Percentiles rank a stretch among this genome's conserved stretches.
phyloP scores from a whole-genome alignment of 1,284 basidiomycete species.

The Ustilago cynodontis region DNA sequence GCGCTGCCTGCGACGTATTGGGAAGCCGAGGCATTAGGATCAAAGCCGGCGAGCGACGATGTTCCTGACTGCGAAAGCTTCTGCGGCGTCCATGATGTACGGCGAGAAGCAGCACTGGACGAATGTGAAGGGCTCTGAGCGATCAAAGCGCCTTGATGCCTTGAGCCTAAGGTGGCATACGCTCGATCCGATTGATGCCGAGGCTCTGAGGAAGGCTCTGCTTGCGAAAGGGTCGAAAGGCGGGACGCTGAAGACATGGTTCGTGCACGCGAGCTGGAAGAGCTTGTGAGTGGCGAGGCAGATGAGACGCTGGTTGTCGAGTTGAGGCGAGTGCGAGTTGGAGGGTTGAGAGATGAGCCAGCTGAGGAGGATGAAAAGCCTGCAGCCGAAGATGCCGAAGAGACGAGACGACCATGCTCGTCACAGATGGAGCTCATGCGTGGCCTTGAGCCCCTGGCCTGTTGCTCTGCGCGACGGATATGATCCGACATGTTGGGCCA shows the following conservation, averaged over 20 bases:
- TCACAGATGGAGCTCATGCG: conserved; percentile 34
- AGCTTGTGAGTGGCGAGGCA: conserved; percentile 17
- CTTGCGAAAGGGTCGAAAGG: conserved; percentile 10
- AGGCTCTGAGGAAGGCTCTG: conserved; percentile 12
- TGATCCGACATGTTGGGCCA: conserved; percentile 30
- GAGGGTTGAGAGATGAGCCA: conserved; percentile 9
- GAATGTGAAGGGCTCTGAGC: conserved; percentile 13
- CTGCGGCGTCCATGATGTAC: conserved; percentile 40
- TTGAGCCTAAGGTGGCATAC: conserved; percentile 29
- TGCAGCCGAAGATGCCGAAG: conserved; percentile 19
- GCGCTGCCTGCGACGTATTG: not conserved
- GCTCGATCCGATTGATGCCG: conserved; percentile 17
- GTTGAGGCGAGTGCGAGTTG: conserved; percentile 30
- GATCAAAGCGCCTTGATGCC: conserved; percentile 10
- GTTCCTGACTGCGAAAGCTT: conserved; percentile 18
- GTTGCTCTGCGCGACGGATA: conserved; percentile 20
- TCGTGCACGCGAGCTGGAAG: conserved; percentile 21
- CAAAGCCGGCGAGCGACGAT: conserved; percentile 27
- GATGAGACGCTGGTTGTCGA: conserved; percentile 29
- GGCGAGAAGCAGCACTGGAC: conserved; percentile 19
- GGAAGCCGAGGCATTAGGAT: conserved; percentile 18
- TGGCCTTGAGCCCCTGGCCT: conserved; percentile 22
- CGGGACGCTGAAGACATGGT: conserved; percentile 40
- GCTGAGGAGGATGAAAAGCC: conserved; percentile 13
- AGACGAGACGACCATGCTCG: conserved; percentile 17